Base-by-base conservation (phyloP, 805 yeast species). In the Suhomyces prunicola region DNA sequence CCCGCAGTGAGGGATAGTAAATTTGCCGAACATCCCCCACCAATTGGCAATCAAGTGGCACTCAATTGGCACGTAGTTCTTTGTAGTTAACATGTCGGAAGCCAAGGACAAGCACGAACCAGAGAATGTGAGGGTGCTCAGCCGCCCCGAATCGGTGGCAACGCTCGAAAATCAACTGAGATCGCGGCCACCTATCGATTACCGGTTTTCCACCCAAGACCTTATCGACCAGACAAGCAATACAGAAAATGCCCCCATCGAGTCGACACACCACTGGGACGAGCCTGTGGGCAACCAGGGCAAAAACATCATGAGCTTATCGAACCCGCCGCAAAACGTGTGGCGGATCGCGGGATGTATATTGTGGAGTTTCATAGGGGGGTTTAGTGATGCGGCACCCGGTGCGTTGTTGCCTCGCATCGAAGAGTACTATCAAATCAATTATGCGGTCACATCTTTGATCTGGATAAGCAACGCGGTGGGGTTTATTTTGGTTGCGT, bases 361-460 rank as follows among this genome's bases (percentile, higher is more conserved):
- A 31, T 5, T 64, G 4, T 81, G 82, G 80, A 63, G 67, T 8
- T 64, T 77, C 42, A 57, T 71, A 2, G 57, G 63, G 9, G 86
- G 86, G 1, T 63, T 80, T 57, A 61, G 76, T 26, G 88, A 84
- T 60, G 84, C 84, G 53, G 81, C 83, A 12, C 80, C 84, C 1
- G 88, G 87, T 54, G 84, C 86, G 0, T 64, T 84, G n/a, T 65
- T 84, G 49, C 86, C 85, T 5, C 67, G 70, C 44, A 79, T 84
- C 40, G 87, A 84, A 57, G 61, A 51, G 4, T 72, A 76, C 60
- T 84, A 82, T 60, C 50, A 60, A 35, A 71, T 83, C 50, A 68
- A 68, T 17, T 83, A 83, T 59, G 73, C 84, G 2, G 59, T 79
- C n/a, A 85, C 82, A 2, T 82, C 87, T 2, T 60, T 80, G 51